phyloP scores from a whole-genome alignment of 768 basidiomycete species.

The Agrocybe pediades region DNA sequence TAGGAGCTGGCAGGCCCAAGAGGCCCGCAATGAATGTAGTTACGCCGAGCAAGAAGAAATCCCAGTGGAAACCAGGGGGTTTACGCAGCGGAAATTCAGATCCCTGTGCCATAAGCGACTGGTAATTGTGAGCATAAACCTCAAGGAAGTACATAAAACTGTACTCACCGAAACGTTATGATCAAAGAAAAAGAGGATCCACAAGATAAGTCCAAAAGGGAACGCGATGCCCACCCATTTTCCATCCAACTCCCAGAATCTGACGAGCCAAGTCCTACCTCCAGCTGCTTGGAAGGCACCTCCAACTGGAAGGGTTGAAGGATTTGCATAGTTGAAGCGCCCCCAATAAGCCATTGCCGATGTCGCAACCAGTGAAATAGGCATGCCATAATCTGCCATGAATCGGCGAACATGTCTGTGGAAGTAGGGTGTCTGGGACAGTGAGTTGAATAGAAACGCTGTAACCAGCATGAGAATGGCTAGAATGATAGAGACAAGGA shows the following conservation, averaged over 20 bases:
- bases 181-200: constrained; percentile 94
- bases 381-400: constrained; percentile 89
- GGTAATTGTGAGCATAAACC: constrained; percentile 6
- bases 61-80: constrained; percentile 84
- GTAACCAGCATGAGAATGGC: constrained; percentile 77
- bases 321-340: constrained; percentile 59
- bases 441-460: constrained; percentile 71
- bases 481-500: constrained; percentile 68
- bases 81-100: constrained; percentile 89
- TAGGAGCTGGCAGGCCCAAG: constrained; percentile 86
- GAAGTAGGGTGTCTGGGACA: constrained; percentile 66
- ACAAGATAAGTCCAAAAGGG: constrained; percentile 87
- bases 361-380: constrained; percentile 74
- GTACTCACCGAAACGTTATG: constrained; percentile 84
- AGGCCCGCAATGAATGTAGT: constrained; percentile 88
- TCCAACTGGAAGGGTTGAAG: constrained; percentile 67
- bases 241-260: constrained; percentile 84
- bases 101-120: constrained; percentile 93
- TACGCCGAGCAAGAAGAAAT: constrained; percentile 89
- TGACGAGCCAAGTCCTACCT: constrained; percentile 80
- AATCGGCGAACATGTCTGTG: constrained; percentile 76
- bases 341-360: constrained; percentile 91
- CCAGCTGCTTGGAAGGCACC: constrained; percentile 71
- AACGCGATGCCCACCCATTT: constrained; percentile 91
- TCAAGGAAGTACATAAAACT: neutral